Evolutionary conservation across 2,329 filamentous ascomycete species (phyloP), one percentile per base, ranked within the genome.

Genomic region (Talaromyces funiculosus): DNA sequence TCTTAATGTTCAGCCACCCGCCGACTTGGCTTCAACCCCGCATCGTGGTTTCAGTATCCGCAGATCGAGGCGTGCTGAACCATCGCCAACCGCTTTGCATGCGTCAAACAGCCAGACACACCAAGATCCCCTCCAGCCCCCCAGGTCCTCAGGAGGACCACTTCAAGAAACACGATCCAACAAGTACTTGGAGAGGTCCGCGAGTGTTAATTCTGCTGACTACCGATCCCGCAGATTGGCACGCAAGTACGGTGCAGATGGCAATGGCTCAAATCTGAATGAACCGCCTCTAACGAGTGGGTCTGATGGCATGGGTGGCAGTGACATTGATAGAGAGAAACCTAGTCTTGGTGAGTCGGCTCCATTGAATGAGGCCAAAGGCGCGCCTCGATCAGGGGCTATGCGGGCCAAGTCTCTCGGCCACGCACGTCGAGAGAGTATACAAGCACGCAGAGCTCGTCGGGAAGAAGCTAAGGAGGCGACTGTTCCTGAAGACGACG

Each of bases 41-140:
- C 84, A 90, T 57, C 95, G 95, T 75, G 96, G 92, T 72, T 96
- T 97, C 73, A 96, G 91, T 71, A 90, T 97, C 65, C 86, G 85
- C 61, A 80, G 84, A 64, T 77, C 81, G 31, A 78, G 84, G 45
- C 83, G 84, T 60, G 76, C 82, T 63, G 80, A 85, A 38, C 71
- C 74, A 16, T 77, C 80, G 69, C 68, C 82, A 80, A 63, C 83
- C 75, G 63, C 85, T 77, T 62, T 87, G 75, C 65, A 88, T 78
- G 74, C 86, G 75, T 78, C 74, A 35, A 77, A 78, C 61, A 80
- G 78, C 68, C 86, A 91, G 68, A 84, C 87, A 35, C 89, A 92
- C 65, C 85, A 87, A 62, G 90, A 93, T 62, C 81, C 95, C 14
- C 82, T 96, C 12, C 88, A 88, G 62, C 89, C 91, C 0, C 89